Evolutionary conservation across 441 rosid genomes (phyloP).

Genomic region (Mallotus japonicus): DNA sequence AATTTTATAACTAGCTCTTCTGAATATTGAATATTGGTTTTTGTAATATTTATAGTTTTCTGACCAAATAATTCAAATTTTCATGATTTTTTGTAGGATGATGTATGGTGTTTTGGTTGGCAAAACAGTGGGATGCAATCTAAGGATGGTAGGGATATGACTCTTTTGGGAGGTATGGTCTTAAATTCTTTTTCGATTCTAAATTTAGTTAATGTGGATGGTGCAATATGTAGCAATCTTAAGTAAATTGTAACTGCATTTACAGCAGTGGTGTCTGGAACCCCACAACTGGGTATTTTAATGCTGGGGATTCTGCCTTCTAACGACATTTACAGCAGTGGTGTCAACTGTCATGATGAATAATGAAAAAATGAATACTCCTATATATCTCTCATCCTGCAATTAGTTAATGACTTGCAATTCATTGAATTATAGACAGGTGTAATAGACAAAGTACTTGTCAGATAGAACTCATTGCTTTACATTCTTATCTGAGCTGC

Average conservation of each 20-base stretch:
- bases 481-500: not conserved
- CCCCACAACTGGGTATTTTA: not conserved
- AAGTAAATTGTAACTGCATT: not conserved
- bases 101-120: conserved; percentile 91
- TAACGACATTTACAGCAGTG: not conserved
- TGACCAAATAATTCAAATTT: not conserved
- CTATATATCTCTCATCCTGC: not conserved
- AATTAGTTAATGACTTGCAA: not conserved
- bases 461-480: not conserved
- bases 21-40: not conserved
- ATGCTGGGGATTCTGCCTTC: not conserved
- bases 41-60: not conserved
- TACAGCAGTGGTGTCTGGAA: not conserved
- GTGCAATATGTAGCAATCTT: not conserved
- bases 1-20: no score
- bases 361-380: not conserved
- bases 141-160: conserved; percentile 57
- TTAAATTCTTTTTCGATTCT: conserved; percentile 5
- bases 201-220: not conserved
- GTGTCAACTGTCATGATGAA: not conserved
- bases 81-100: conserved; percentile 45
- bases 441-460: not conserved
- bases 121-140: conserved; percentile 62
- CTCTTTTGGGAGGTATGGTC: conserved; percentile 84
- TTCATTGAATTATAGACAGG: not conserved